A percentile compares a stretch with the other conserved stretches of the same genome.
Conservation (phyloP, 768 basidiomycete species). For the Boletus tylopilopsis region DNA sequence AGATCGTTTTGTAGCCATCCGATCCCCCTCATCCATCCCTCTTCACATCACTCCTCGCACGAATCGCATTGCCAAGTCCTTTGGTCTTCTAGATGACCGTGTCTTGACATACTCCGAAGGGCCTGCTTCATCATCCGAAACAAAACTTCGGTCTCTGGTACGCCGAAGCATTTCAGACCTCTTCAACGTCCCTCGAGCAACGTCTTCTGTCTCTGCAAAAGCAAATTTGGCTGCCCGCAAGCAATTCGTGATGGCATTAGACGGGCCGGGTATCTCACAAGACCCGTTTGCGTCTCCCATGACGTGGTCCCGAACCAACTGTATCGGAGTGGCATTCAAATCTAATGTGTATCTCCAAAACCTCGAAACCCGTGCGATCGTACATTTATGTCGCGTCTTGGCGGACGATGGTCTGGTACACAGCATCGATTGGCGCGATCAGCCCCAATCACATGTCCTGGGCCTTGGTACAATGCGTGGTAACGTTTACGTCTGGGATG, state of each 20-base stretch:
- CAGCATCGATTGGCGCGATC: constrained; percentile 51
- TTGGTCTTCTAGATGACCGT: constrained; percentile 55
- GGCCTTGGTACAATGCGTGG: constrained; percentile 53
- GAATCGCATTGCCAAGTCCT: constrained; percentile 59
- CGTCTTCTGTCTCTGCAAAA: constrained; percentile 47
- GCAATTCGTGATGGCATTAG: constrained; percentile 57
- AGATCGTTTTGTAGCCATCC: constrained; percentile 58
- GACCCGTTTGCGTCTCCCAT: constrained; percentile 56
- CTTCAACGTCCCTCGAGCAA: constrained; percentile 33
- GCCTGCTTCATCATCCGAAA: constrained; percentile 30
- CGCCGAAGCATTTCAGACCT: constrained; percentile 52
- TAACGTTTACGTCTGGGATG: constrained; percentile 53
- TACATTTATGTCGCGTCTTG: constrained; percentile 44
- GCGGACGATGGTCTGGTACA: constrained; percentile 36
- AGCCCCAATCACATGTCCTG: constrained; percentile 38
- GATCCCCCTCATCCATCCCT: constrained; percentile 48
- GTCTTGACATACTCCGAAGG: constrained; percentile 51
- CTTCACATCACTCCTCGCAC: constrained; percentile 64
- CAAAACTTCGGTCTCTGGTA: constrained; percentile 44
- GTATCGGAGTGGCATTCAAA: constrained; percentile 61
- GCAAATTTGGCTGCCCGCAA: constrained; percentile 52
- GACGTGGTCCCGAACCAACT: constrained; percentile 56
- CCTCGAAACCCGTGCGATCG: constrained; percentile 50
- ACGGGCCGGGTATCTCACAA: constrained; percentile 57
- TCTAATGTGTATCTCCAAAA: constrained; percentile 61